phyloP scores from a whole-genome alignment of 805 yeast species.

The Ogataea thermomethanolica region DNA sequence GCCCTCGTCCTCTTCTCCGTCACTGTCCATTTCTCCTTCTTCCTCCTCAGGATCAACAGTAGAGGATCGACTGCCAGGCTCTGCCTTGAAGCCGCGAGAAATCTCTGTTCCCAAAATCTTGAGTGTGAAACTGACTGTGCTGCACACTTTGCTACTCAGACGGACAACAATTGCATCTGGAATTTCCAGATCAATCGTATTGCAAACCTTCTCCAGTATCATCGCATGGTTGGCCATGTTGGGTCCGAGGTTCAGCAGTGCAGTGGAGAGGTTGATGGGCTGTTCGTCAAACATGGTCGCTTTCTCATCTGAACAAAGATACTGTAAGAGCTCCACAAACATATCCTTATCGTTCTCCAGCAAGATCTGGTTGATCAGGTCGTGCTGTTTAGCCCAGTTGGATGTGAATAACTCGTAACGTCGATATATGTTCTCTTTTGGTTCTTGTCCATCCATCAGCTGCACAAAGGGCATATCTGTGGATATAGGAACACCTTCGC shows the following conservation, averaged over 20 bases:
- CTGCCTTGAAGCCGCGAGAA: slow-evolving; percentile 3
- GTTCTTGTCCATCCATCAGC: slow-evolving; percentile 43
- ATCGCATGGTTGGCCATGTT: slow-evolving; percentile 41
- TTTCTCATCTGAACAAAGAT: slow-evolving; percentile 16
- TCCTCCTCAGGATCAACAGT: slow-evolving; percentile 9
- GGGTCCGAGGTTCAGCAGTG: slow-evolving; percentile 40
- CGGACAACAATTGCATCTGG: slow-evolving; percentile 27
- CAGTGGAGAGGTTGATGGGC: slow-evolving; percentile 30
- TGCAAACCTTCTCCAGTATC: slow-evolving; percentile 28
- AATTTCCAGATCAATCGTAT: slow-evolving; percentile 13
- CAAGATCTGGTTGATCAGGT: slow-evolving; percentile 29
- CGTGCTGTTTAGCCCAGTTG: slow-evolving; percentile 36
- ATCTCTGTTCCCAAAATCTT: slow-evolving; percentile 33
- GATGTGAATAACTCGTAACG: slow-evolving; percentile 42
- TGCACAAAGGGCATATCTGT: slow-evolving; percentile 38
- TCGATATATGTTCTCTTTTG: slow-evolving; percentile 32
- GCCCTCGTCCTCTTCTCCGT: slow-evolving; percentile 12
- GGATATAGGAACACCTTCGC: slow-evolving; percentile 20
- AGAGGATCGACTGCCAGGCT: slow-evolving; percentile 4
- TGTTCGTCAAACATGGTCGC: slow-evolving; percentile 11
- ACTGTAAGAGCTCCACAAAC: slow-evolving; percentile 32
- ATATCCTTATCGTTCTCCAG: slow-evolving; percentile 34
- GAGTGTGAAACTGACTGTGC: slow-evolving; percentile 35
- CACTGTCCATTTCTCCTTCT: slow-evolving; percentile 8
- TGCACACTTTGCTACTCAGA: slow-evolving; percentile 37